Percentiles rank a stretch among this genome's conserved stretches.
Evolutionary conservation across 2,329 filamentous ascomycete species (phyloP).

Genomic region (Aspergillus unguis): DNA sequence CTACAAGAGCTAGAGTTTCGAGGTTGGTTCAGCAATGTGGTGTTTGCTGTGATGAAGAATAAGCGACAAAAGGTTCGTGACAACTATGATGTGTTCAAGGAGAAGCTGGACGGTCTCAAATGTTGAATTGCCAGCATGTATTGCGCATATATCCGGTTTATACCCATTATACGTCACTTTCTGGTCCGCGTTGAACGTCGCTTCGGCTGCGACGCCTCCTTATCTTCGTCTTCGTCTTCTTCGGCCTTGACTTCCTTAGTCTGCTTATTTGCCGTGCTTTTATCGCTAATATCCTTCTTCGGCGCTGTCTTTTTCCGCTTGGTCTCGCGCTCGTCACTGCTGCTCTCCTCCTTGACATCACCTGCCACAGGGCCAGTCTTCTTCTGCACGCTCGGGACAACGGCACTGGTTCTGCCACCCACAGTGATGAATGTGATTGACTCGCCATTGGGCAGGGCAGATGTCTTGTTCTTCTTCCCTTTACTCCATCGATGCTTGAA

Average conservation of each 20-base stretch:
- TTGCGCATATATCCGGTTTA: background rate
- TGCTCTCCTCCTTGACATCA: constrained; percentile 41
- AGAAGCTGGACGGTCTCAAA: constrained; percentile 27
- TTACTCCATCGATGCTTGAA: constrained; percentile 90
- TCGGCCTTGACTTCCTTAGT: constrained; percentile 20
- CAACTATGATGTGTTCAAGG: constrained; percentile 33
- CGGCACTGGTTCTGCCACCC: constrained; percentile 85
- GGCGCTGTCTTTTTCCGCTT: constrained; percentile 35
- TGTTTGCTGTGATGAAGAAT: constrained; percentile 59
- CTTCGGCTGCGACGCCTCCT: constrained; percentile 16
- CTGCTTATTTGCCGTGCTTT: constrained; percentile 18
- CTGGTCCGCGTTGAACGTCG: constrained; percentile 31
- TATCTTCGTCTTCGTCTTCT: constrained; percentile 20
- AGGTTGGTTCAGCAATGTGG: constrained; percentile 62
- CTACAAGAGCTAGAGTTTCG: constrained; percentile 59
- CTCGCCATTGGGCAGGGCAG: constrained; percentile 74
- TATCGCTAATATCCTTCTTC: constrained; percentile 28
- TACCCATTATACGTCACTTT: constrained; percentile 17
- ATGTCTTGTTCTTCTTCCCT: constrained; percentile 67
- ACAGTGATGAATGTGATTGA: constrained; percentile 85
- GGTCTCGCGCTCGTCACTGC: constrained; percentile 19
- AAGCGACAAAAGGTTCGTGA: constrained; percentile 20
- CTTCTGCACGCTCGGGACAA: constrained; percentile 81
- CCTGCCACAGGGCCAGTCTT: constrained; percentile 64
- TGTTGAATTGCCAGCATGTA: constrained; percentile 14